These are phyloP conservation scores for Saccharomyces hybrid DNA, from an alignment of 1,139 yeast species.

Conservation along the genomic window DNA sequence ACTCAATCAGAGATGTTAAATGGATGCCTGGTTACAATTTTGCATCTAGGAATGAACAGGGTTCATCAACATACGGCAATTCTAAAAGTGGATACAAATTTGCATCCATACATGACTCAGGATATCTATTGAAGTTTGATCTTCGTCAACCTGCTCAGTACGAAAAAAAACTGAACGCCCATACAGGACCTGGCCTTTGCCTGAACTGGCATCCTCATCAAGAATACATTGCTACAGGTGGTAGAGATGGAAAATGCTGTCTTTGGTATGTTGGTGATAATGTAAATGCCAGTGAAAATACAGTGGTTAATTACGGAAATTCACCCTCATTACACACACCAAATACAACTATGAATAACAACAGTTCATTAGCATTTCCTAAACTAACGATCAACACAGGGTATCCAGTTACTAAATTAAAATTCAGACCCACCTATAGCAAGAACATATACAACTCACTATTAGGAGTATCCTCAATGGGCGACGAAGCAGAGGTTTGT, in stretches of 20 bases:
- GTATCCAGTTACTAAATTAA: slow-evolving; percentile 51
- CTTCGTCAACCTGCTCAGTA: slow-evolving; percentile 48
- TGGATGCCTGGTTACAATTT: slow-evolving; percentile 30
- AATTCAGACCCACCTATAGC: slow-evolving; percentile 37
- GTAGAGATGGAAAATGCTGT: slow-evolving; percentile 57
- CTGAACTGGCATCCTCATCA: slow-evolving; percentile 81
- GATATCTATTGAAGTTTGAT: slow-evolving; percentile 81
- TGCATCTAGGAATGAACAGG: slow-evolving; percentile 7
- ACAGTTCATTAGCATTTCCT: slow-evolving; percentile 39
- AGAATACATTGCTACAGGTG: slow-evolving; percentile 84
- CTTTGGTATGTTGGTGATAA: slow-evolving; percentile 32
- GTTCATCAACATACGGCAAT: slow-evolving; percentile 6
- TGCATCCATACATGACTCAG: slow-evolving; percentile 82
- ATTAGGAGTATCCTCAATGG: slow-evolving; percentile 69
- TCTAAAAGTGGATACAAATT: slow-evolving; percentile 37
- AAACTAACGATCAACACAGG: slow-evolving; percentile 67
- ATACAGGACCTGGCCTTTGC: slow-evolving; percentile 84
- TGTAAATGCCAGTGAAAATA: slow-evolving; percentile 22
- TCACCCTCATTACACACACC: slow-evolving; percentile 5
- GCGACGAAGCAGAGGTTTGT: slow-evolving; percentile 66
- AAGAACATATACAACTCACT: slow-evolving; percentile 45
- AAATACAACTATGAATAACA: slow-evolving; percentile 17
- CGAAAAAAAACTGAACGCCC: slow-evolving; percentile 78
- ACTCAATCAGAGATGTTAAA: slow-evolving; percentile 34
- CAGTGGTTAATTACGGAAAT: slow-evolving; percentile 1